phyloP scores from a whole-genome alignment of 208 protist genomes.

The Leishmania major region DNA sequence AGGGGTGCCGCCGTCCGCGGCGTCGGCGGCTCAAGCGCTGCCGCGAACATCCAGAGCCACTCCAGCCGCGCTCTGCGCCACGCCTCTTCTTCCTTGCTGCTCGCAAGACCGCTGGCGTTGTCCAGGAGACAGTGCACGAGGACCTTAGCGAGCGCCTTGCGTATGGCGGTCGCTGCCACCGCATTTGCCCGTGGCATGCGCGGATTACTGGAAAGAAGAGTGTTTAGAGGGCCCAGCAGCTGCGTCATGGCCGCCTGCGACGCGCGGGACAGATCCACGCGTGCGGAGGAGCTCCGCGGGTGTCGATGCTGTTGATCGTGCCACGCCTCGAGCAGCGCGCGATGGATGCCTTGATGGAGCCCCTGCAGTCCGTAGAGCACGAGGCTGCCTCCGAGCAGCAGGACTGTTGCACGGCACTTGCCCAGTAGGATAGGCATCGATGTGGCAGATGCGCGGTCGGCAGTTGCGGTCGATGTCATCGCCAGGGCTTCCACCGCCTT shows the following conservation, averaged over 20 bases:
- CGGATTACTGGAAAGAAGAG: slow-evolving; percentile 36
- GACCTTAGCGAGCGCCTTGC: slow-evolving; percentile 53
- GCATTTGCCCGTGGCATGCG: slow-evolving; percentile 24
- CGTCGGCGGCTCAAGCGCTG: slow-evolving; percentile 44
- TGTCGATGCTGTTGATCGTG: background rate
- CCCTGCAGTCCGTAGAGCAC: slow-evolving; percentile 56
- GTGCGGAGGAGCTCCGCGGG: background rate
- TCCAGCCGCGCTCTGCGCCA: slow-evolving; percentile 40
- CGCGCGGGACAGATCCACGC: background rate
- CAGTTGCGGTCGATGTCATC: slow-evolving; percentile 5
- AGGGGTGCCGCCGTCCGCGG: slow-evolving; percentile 7
- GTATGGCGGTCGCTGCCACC: slow-evolving; percentile 30
- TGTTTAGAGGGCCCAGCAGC: slow-evolving; percentile 40
- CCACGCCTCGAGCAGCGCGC: slow-evolving; percentile 12
- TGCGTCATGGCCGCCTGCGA: slow-evolving; percentile 22
- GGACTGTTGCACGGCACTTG: slow-evolving; percentile 33
- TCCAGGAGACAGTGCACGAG: slow-evolving; percentile 64
- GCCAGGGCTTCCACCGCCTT: slow-evolving; percentile 1
- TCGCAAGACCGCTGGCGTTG: slow-evolving; percentile 38
- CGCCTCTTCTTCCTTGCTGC: slow-evolving; percentile 28
- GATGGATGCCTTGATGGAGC: slow-evolving; percentile 13
- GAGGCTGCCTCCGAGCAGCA: slow-evolving; percentile 71
- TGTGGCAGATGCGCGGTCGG: background rate
- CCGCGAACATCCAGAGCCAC: slow-evolving; percentile 52
- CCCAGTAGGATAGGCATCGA: slow-evolving; percentile 9